Evolutionary conservation across 768 basidiomycete species (phyloP), one percentile per base, ranked within the genome.

Genomic region (Russula emetica): DNA sequence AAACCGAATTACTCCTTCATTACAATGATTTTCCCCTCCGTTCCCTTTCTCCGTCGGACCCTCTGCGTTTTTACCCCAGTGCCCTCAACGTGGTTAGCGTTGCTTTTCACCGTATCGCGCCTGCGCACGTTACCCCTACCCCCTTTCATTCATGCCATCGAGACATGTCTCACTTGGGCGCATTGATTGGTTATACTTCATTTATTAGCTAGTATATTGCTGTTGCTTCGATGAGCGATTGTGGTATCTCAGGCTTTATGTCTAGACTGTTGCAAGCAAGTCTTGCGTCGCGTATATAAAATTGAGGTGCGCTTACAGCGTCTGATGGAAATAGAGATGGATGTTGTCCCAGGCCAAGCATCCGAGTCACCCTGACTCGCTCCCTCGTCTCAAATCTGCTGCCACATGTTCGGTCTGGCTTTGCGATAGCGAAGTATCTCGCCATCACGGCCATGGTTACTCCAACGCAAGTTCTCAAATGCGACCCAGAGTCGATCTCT

Each of bases 401-500:
- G 32, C 28, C 45, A 42, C 45, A 64, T 60, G 63, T 54, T 53
- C 57, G 26, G 11, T 53, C 52, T 58, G 55, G 44, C n/a, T 18
- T 28, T 38, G 16, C 38, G 38, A 40, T 54, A 36, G 10, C 10
- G 5, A 38, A 24, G 5, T 13, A 38, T 28, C 34, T 53, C 5
- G 52, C 34, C 24, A 16, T 28, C 53, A 58, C n/a, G 44, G 42
- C 66, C 28, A 60, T 64, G 28, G 72, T 72, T 71, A 36, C 71
- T 24, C 61, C 66, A 28, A 80, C 79, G 9, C 71, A 72, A 40
- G 71, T 90, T 50, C 77, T 90, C 61, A 73, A 74, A 63, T 92
- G 90, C 74, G 83, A 90, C 72, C 79, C 86, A 8, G 67, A 80
- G 0, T 77, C 84, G 51, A 87, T 92, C 55, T 73, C 80, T 0